A percentile compares a stretch with the other conserved stretches of the same genome.
phyloP scores from a whole-genome alignment of 768 basidiomycete species.

The Lactarius evosmus region DNA sequence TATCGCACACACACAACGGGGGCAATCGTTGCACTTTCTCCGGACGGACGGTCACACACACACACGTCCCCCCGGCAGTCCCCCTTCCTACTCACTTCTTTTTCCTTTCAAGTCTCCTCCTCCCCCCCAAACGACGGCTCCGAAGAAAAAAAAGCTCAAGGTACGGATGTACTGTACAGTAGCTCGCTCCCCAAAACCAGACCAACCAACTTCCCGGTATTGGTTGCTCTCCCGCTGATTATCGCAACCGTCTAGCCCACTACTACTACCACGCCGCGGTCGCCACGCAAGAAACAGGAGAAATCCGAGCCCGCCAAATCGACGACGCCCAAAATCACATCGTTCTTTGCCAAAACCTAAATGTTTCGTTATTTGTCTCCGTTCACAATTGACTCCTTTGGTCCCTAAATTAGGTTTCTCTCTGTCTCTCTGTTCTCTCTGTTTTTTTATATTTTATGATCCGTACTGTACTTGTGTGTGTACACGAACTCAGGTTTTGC shows the following conservation, averaged over 20 bases:
- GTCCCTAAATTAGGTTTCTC: neutral
- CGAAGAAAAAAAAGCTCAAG: neutral
- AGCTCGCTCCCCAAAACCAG: too few species aligned
- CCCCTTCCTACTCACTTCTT: neutral
- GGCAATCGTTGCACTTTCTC: too few species aligned
- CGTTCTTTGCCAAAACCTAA: slow-evolving; percentile 26
- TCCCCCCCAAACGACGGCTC: neutral
- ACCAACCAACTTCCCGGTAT: too few species aligned
- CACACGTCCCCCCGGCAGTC: too few species aligned
- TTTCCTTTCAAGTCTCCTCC: neutral
- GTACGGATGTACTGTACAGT: too few species aligned
- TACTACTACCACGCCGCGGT: neutral
- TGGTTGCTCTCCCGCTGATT: neutral
- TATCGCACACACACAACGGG: neutral
- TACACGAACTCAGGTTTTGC: neutral
- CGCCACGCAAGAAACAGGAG: slow-evolving; percentile 22
- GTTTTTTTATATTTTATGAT: neutral
- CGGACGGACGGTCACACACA: too few species aligned
- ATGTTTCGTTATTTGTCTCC: neutral
- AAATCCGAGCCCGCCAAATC: slow-evolving; percentile 4
- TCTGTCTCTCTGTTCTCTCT: neutral
- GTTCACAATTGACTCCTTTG: neutral
- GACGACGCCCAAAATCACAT: slow-evolving; percentile 26
- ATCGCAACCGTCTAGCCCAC: neutral
- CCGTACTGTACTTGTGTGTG: neutral